phyloP scores from a whole-genome alignment of 306 rosid genomes.

The Gillenia trifoliata region DNA sequence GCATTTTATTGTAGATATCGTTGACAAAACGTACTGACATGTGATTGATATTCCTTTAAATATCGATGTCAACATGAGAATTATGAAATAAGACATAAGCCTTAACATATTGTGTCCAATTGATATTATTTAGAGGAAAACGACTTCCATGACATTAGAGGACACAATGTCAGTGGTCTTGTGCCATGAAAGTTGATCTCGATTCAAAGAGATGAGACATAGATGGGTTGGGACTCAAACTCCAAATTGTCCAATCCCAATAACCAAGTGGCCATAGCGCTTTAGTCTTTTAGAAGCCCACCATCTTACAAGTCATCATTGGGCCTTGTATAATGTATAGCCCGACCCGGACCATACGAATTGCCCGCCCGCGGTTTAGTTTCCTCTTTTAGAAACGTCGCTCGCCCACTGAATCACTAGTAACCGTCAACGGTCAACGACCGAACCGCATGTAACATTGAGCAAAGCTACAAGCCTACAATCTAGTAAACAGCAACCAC shows the following conservation, averaged over 20 bases:
- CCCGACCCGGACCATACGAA: neutral
- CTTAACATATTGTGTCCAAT: no score
- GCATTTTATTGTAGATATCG: no score
- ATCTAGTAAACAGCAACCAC: neutral
- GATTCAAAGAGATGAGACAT: neutral
- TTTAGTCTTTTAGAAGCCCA: neutral
- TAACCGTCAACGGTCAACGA: neutral
- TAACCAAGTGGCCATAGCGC: no score
- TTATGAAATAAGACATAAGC: no score
- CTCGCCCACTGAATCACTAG: neutral
- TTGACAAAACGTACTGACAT: no score
- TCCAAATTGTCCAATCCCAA: no score
- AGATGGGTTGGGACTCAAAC: neutral
- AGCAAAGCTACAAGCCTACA: neutral
- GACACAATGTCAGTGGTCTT: no score
- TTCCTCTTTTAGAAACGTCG: neutral
- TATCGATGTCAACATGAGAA: no score
- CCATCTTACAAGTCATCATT: neutral
- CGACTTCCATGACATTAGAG: no score
- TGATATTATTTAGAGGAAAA: no score
- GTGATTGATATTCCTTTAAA: no score
- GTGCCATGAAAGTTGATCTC: no score
- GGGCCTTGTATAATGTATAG: neutral
- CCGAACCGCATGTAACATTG: neutral
- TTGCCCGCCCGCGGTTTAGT: neutral